Percentiles rank a stretch among this genome's conserved stretches.
These are phyloP conservation scores for Acacia confusa DNA, from an alignment of 306 rosid genomes.

Conservation along the genomic window DNA sequence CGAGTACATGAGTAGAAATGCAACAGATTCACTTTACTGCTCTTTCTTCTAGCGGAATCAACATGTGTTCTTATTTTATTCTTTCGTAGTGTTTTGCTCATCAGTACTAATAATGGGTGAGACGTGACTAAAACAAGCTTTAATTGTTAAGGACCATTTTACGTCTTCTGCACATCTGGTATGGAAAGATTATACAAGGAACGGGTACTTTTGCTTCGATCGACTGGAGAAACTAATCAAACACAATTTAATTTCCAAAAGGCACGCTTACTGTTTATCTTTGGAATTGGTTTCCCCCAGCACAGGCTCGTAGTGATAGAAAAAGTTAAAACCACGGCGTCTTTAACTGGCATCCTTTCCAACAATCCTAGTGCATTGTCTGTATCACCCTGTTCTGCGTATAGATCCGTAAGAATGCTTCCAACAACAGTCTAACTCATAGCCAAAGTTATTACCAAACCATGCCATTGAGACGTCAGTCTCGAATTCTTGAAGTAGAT, in stretches of 20 bases:
- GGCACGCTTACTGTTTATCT: background rate
- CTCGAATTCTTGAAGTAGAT: slow-evolving; percentile 48
- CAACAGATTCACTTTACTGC: background rate
- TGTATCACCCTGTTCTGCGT: slow-evolving; percentile 56
- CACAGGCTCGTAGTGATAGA: slow-evolving; percentile 41
- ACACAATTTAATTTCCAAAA: background rate
- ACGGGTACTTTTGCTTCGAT: background rate
- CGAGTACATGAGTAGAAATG: background rate
- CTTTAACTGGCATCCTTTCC: slow-evolving; percentile 66
- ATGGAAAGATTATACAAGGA: background rate
- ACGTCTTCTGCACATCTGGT: background rate
- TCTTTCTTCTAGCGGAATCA: slow-evolving; percentile 32
- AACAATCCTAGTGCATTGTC: slow-evolving; percentile 57
- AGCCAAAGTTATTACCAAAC: slow-evolving; percentile 66
- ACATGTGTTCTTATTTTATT: slow-evolving; percentile 31
- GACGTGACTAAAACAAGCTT: slow-evolving; percentile 15
- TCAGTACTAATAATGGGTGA: slow-evolving; percentile 36
- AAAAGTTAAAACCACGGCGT: slow-evolving; percentile 58
- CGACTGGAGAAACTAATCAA: background rate
- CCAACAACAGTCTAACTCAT: slow-evolving; percentile 72
- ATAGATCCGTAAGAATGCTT: slow-evolving; percentile 71
- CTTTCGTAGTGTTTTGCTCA: background rate
- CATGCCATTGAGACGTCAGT: slow-evolving; percentile 75
- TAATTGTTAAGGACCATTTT: slow-evolving; percentile 41
- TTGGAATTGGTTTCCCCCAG: background rate